Evolutionary conservation across 257 asterid genomes (phyloP), one percentile per base, ranked within the genome.

Genomic region (Fraxinus americana): DNA sequence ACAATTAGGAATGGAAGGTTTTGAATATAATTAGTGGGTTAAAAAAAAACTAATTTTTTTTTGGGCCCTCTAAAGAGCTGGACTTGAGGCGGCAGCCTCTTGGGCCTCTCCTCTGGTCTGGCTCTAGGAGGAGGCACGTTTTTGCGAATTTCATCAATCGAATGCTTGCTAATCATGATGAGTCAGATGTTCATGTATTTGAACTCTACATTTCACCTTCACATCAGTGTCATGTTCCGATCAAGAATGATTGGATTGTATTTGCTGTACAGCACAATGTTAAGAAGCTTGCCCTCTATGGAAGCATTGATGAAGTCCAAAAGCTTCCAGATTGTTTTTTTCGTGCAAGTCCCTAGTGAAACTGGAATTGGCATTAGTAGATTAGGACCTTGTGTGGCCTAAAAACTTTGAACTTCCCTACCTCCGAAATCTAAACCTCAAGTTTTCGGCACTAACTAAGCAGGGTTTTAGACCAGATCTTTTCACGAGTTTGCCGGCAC

Each of bases 261-360:
- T n/a, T n/a, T n/a, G n/a, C n/a, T n/a, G n/a, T n/a, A n/a, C n/a
- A n/a, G n/a, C n/a, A n/a, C n/a, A n/a, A n/a, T 11, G 83, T 80
- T 19, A 9, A 79, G 30, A 79, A 73, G 43, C 78, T 79, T 35
- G 45, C 73, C 39, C 78, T 73, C 17, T 66, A 21, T 21, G 82
- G 82, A 16, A 38, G n/a, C 6, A 65, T 79, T 13, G 32, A 45
- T 7, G 59, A 36, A 14, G 17, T 2, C 9, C 11, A 57, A 36
- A 54, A n/a, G 30, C 66, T 66, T 66, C 70, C 74, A 32, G 41
- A 73, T 32, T 21, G 16, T 25, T 12, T 79, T 73, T 79, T 25
- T 7, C 75, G 3, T 79, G 75, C 63, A 67, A 27, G 32, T 63
- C 78, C 48, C 78, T 79, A 7, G 74, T 79, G 2, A 35, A 79